Evolutionary conservation across 2,329 filamentous ascomycete species (phyloP), one percentile per base, ranked within the genome.

Genomic region (Ophiocordyceps camponoti-saundersi): DNA sequence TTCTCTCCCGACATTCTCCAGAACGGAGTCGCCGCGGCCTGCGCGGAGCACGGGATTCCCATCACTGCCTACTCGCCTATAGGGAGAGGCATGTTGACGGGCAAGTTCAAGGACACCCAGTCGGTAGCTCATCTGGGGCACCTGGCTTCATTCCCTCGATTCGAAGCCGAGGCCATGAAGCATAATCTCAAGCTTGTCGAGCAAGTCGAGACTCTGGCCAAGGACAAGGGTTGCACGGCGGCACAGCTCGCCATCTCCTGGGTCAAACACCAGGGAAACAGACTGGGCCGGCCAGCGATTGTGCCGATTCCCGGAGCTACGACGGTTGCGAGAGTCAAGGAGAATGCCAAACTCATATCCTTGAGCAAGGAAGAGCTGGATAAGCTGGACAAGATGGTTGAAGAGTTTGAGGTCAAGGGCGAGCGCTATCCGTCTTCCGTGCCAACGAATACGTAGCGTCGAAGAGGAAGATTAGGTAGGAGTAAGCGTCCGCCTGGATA

Each of bases 291-390:
- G 68, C 73, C 73, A 21, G 59, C 55, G 16, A 73, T 83, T 50
- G 73, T 85, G 45, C 79, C 80, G 6, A 82, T 85, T 50, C 81
- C 80, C 0, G 80, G 80, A 3, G 73, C 80, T 10, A 75, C 74
- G 1, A 76, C 68, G 5, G 64, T 62, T 11, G 68, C 64, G 36
- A 67, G 79, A 21, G 68, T 83, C 12, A 54, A 64, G n/a, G 80
- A 84, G 66, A 85, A 85, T 53, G 61, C 67, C 30, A 69, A 65
- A 49, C 52, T 64, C 34, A 62, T 78, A 6, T 61, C 69, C 1
- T 57, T 80, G 43, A 69, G 62, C 1, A 63, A 68, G 2, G 66
- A 65, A 5, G 77, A 80, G 51, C 56, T 76, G 57, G 56, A 55
- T 6, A 65, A 69, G 51, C 71, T 80, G 45, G 70, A 76, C 44